Conservation (phyloP, 345 rosid species). For the Corchorus olitorius region DNA sequence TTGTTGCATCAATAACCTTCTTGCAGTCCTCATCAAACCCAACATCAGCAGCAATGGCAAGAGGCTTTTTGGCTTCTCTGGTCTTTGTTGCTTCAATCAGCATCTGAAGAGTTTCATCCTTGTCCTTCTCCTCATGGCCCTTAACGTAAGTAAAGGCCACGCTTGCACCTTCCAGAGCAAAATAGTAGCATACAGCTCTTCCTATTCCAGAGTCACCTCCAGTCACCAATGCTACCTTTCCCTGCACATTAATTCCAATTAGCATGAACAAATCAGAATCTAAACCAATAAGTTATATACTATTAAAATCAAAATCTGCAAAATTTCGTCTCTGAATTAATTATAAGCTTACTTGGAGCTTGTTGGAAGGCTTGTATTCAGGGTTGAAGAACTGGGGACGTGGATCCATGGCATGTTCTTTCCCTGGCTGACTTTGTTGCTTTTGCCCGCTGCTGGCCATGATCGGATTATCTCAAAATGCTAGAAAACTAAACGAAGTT, state of each 20-base stretch:
- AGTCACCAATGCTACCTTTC: conserved; percentile 68
- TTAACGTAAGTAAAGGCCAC: conserved; percentile 76
- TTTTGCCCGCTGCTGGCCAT: no score
- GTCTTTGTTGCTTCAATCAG: conserved; percentile 40
- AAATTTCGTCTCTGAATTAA: no score
- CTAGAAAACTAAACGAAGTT: no score
- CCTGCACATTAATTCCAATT: conserved; percentile 32
- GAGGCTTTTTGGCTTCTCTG: conserved; percentile 55
- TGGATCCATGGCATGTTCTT: no score
- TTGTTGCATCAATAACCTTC: conserved; percentile 59
- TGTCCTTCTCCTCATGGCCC: conserved; percentile 63
- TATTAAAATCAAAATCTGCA: no score
- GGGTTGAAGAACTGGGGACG: no score
- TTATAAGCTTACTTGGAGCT: no score
- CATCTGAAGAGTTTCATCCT: conserved; percentile 48
- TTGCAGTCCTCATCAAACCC: conserved; percentile 73
- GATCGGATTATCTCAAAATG: no score
- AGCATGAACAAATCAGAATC: no score
- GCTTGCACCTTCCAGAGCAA: conserved; percentile 56
- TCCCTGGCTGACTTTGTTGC: no score
- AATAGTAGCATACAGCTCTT: conserved; percentile 53
- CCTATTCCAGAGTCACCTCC: conserved; percentile 84
- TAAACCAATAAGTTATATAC: no score
- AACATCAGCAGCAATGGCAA: conserved; percentile 50
- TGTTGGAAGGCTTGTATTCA: no score